Evolutionary conservation across 1,284 basidiomycete species (phyloP), one percentile per base, ranked within the genome.

Genomic region (Inonotus obliquus): DNA sequence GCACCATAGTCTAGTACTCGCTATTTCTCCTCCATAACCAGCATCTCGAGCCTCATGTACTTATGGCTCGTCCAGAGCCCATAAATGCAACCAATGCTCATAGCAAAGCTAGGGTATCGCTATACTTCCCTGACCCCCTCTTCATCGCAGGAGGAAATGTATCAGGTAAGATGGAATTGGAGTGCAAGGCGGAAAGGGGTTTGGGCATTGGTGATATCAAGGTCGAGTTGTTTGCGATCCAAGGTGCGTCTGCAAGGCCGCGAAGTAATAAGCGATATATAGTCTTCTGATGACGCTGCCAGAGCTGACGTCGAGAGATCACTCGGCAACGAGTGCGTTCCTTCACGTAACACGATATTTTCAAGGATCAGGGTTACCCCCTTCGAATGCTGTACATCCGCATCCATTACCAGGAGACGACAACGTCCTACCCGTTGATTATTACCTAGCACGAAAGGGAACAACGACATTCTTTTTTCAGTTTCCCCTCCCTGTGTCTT

Each of bases 1-100:
- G 37, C 37, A 38, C 37, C 14, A 14, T 39, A 39, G 38, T 39
- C 38, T n/a, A n/a, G n/a, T n/a, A n/a, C n/a, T n/a, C n/a, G n/a
- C n/a, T n/a, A n/a, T n/a, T n/a, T n/a, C n/a, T n/a, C n/a, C n/a
- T n/a, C n/a, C n/a, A n/a, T n/a, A n/a, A n/a, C n/a, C n/a, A n/a
- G n/a, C n/a, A n/a, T n/a, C n/a, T n/a, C n/a, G n/a, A n/a, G n/a
- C 19, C 17, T 4, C n/a, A 44, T 44, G 41, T 44, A n/a, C 41
- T n/a, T 38, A 63, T 63, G 62, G 62, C 58, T 47, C 62, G 76
- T 32, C 77, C 80, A 37, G 86, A 89, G 73, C 85, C 88, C 10
- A 91, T 91, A 88, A 91, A 91, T 73, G 85, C 86, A 37, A 83
- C 84, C 19, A 79, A 85, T 0, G 76, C 85, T 68, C 89, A 92